Conservation (phyloP, 257 asterid genomes). For the Solanum stenotomum region DNA sequence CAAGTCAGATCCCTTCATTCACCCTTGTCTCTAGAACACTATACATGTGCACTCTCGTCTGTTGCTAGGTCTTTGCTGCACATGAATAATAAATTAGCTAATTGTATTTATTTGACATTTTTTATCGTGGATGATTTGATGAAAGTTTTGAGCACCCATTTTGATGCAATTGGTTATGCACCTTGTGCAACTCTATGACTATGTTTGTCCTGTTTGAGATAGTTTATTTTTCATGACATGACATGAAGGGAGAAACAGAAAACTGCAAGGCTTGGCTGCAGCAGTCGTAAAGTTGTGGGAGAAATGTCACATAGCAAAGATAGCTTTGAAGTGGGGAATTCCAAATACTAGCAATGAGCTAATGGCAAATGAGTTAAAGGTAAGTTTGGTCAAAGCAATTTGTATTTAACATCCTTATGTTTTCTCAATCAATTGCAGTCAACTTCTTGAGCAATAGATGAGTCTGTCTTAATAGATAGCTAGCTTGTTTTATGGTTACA, state of each 20-base stretch:
- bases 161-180: background rate
- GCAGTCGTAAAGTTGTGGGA: conserved; percentile 84
- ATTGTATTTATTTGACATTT: background rate
- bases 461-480: background rate
- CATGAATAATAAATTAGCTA: background rate
- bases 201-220: background rate
- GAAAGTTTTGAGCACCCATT: background rate
- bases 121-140: background rate
- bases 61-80: background rate
- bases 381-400: conserved; percentile 16
- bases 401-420: background rate
- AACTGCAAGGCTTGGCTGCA: conserved; percentile 81
- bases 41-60: background rate
- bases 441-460: background rate
- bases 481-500: background rate
- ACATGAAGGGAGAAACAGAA: conserved; percentile 76
- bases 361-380: conserved; percentile 95
- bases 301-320: conserved; percentile 89
- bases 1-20: background rate
- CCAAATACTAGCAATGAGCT: conserved; percentile 82
- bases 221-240: background rate
- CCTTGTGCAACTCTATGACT: background rate
- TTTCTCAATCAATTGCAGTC: background rate
- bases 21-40: background rate
- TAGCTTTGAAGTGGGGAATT: conserved; percentile 85